phyloP scores from a whole-genome alignment of 2,329 filamentous ascomycete species.

The Penicillium frequentans region DNA sequence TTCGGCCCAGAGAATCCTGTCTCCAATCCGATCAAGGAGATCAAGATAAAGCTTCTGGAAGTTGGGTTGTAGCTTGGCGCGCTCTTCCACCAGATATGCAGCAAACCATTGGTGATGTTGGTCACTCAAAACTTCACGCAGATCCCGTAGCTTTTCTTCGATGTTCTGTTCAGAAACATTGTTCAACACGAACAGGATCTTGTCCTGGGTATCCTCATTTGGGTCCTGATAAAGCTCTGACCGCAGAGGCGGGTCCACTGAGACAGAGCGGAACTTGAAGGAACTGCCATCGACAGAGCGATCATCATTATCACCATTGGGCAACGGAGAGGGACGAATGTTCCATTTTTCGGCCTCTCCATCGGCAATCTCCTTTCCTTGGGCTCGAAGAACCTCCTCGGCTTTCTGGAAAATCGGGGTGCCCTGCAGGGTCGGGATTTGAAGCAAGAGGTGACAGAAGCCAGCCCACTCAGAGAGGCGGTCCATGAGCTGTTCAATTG shows the following conservation, averaged over 20 bases:
- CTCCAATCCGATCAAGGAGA: slow-evolving; percentile 77
- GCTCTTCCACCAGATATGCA: slow-evolving; percentile 88
- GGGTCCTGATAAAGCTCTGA: slow-evolving; percentile 76
- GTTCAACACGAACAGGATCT: slow-evolving; percentile 93
- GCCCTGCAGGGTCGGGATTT: slow-evolving; percentile 76
- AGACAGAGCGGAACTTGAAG: slow-evolving; percentile 75
- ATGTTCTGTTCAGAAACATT: slow-evolving; percentile 92
- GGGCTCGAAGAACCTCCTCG: slow-evolving; percentile 73
- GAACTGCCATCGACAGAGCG: slow-evolving; percentile 59
- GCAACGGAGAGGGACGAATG: slow-evolving; percentile 46
- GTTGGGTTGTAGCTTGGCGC: slow-evolving; percentile 95
- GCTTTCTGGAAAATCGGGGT: slow-evolving; percentile 84
- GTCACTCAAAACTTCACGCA: slow-evolving; percentile 74
- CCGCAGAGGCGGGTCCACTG: slow-evolving; percentile 67
- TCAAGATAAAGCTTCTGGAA: slow-evolving; percentile 93
- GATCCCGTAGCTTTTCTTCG: slow-evolving; percentile 76
- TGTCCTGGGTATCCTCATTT: slow-evolving; percentile 80
- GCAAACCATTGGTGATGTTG: slow-evolving; percentile 96
- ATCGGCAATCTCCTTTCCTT: slow-evolving; percentile 60
- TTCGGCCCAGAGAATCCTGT: slow-evolving; percentile 78
- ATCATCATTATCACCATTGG: slow-evolving; percentile 72
- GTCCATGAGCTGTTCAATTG: slow-evolving; percentile 80
- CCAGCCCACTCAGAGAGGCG: slow-evolving; percentile 93
- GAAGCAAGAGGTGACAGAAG: slow-evolving; percentile 81
- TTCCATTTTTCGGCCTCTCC: slow-evolving; percentile 45